Base-by-base conservation (phyloP, 78 protist species). In the Dictyostelium discoideum region DNA sequence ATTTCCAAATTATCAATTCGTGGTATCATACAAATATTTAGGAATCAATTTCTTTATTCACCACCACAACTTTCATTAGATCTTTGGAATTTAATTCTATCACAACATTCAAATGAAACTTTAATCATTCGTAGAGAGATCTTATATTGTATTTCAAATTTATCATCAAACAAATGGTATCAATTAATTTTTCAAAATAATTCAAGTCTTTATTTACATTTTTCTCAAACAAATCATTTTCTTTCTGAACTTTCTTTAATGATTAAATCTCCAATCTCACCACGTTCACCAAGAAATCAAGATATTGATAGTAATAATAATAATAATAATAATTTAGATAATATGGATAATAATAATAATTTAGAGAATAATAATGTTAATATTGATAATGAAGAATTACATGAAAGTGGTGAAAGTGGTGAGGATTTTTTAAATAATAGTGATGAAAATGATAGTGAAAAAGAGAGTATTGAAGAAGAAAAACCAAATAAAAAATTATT, bases 101-200 rank as follows among this genome's bases (percentile, higher is more conserved):
- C 95, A 5, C 95, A 90, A 24, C 24, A 81, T 46, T 50, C 74
- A n/a, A 85, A 82, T 82, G 95, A 90, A 11, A 77, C 39, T 54
- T 10, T 73, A 57, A 42, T 78, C 22, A 82, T 90, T 82, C 65
- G 95, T 20, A 81, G 78, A 42, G 89, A 90, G 26, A 50, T 90
- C 6, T 14, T 90, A 10, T 5, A 22, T 26, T 46, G n/a, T 20
- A 29, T 90, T 39, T 22, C 74, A 7, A 26, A 24, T 14, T 6
- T 90, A 60, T 90, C 88, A 8, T 90, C 95, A 2, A 90, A 85
- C 22, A 90, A 82, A 73, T 90, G 87, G 89, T 82, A 90, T 42
- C 95, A 90, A 73, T 81, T 90, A 2, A 50, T 40, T n/a, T 90
- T 37, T 73, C 83, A 32, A 18, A 69, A 73, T n/a, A 10, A 48